phyloP scores from a whole-genome alignment of 1,284 basidiomycete species.

The Papiliotrema fonsecae region DNA sequence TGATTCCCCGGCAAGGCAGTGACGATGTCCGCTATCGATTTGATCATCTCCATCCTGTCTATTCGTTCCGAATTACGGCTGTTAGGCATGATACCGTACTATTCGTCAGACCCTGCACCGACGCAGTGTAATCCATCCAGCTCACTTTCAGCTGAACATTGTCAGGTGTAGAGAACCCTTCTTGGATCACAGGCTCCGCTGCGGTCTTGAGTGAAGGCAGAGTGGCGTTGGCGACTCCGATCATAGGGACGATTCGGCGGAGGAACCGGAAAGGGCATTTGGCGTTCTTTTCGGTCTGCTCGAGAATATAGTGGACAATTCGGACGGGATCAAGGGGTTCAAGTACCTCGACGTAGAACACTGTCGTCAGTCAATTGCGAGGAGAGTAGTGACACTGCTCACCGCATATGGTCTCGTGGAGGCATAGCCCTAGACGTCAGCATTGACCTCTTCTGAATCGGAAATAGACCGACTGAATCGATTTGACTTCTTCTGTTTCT shows the following conservation, averaged over 20 bases:
- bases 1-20: slow-evolving; percentile 25
- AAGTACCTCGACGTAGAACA: slow-evolving; percentile 32
- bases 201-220: slow-evolving; percentile 21
- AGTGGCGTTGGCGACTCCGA: slow-evolving; percentile 19
- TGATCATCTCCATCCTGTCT: slow-evolving; percentile 39
- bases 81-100: slow-evolving; percentile 37
- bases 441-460: background rate
- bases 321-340: slow-evolving; percentile 31
- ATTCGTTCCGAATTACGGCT: slow-evolving; percentile 32
- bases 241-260: slow-evolving; percentile 34
- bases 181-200: slow-evolving; percentile 15
- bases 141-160: slow-evolving; percentile 18
- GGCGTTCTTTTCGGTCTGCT: slow-evolving; percentile 29
- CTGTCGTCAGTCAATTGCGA: slow-evolving; percentile 13
- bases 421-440: slow-evolving; percentile 10
- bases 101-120: background rate
- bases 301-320: slow-evolving; percentile 32
- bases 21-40: slow-evolving; percentile 34
- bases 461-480: slow-evolving; percentile 26
- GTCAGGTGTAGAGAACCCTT: slow-evolving; percentile 19
- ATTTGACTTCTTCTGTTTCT: slow-evolving; percentile 25
- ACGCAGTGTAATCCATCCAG: background rate
- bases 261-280: slow-evolving; percentile 34
- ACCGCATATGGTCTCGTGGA: slow-evolving; percentile 30
- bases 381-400: background rate